Base-by-base conservation (phyloP, 2,329 filamentous ascomycete genomes). In the Lecanosticta acicola region DNA sequence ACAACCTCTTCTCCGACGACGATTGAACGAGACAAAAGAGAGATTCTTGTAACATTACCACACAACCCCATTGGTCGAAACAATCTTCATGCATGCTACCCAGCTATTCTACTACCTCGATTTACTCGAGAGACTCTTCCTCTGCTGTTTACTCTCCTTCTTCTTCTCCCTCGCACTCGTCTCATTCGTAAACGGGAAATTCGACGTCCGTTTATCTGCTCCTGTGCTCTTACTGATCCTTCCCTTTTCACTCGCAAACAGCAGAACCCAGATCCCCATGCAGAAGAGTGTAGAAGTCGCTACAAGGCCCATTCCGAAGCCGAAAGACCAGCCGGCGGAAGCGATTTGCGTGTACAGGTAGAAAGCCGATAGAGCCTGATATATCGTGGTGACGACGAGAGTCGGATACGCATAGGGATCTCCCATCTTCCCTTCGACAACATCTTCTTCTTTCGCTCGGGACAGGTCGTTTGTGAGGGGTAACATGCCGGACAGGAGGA, bases 311-410 rank as follows among this genome's bases (percentile, higher is more conserved):
- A 86, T 62, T 1, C 76, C 67, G 60, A 83, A 61, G 0, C 75
- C 77, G 9, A 76, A 71, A 58, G 80, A 75, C 4, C 72, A 71
- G 1, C 71, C 64, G 43, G n/a, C n/a, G 70, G 67, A n/a, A 17
- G 18, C 73, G 68, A 81, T 87, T 63, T 81, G 77, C 39, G 74
- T 74, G 67, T 90, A 93, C 59, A 78, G 74, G 64, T 86, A 84
- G 53, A 82, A 80, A 14, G 81, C 81, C 3, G 73, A 72, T 0
- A 72, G 59, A 14, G 73, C 68, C 64, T 91, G 85, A 69, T 86
- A 85, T 2, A 79, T 77, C 1, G 84, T 84, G 11, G 48, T 50
- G 3, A 89, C 67, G 32, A 82, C 72, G 16, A 88, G 64, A 1
- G 79, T 80, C 2, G 85, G 83, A 32, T 77, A 70, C 3, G 84